Conservation (phyloP, 805 yeast genomes). For the Spathaspora sp. region DNA sequence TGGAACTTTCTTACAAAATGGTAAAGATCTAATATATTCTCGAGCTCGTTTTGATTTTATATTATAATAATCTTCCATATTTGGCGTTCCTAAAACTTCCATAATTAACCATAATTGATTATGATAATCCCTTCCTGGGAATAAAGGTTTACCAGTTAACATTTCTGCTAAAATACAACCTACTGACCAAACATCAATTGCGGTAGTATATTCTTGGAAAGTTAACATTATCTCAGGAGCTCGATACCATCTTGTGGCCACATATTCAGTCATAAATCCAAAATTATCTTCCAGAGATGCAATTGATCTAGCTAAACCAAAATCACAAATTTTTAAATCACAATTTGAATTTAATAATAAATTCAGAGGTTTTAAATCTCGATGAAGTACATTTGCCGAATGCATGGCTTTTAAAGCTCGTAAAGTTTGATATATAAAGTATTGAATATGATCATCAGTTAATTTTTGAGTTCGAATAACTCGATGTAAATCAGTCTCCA, state of each 20-base stretch:
- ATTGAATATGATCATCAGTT: conserved; percentile 91
- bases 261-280: conserved; percentile 93
- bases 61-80: conserved; percentile 68
- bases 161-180: conserved; percentile 95
- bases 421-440: conserved; percentile 86
- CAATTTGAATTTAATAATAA: conserved; percentile 85
- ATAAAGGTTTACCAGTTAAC: conserved; percentile 79
- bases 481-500: conserved; percentile 84
- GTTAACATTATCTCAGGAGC: conserved; percentile 98
- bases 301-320: conserved; percentile 78
- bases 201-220: conserved; percentile 88
- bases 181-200: conserved; percentile 95
- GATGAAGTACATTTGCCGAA: conserved; percentile 88
- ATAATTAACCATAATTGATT: conserved; percentile 84
- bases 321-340: conserved; percentile 91
- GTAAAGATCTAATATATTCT: conserved; percentile 80
- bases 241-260: conserved; percentile 96
- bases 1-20: conserved; percentile 61
- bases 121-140: conserved; percentile 93
- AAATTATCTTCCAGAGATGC: conserved; percentile 62
- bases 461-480: conserved; percentile 79
- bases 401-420: conserved; percentile 89
- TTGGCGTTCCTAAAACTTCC: conserved; percentile 85
- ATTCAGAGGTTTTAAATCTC: conserved; percentile 91
- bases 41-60: conserved; percentile 81